Base-by-base conservation (phyloP, 768 basidiomycete species). In the Boletus eberwhitei region DNA sequence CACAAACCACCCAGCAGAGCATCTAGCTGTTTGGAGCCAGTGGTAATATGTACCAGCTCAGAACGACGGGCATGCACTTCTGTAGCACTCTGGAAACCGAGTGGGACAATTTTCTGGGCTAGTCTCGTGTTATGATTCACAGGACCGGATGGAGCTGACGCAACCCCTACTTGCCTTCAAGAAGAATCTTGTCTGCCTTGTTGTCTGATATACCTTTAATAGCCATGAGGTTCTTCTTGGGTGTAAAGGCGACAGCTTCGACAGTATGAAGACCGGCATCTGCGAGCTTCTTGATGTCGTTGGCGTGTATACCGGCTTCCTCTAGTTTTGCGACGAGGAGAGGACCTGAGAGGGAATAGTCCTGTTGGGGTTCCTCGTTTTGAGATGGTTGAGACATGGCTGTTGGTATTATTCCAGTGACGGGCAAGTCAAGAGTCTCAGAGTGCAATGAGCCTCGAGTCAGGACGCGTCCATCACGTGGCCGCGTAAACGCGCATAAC, bases 31-130 rank as follows among this genome's bases (percentile, higher is more conserved):
- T 94, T 96, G 2, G 92, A 94, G 22, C 97, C 97, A 0, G 97
- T 98, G 1, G 94, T 95, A 57, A 99, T 95, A 72, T 91, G 90
- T 21, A 99, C 92, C 31, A 98, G 81, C 68, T 99, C 97, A 17
- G 94, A 90, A 41, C 97, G 81, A 52, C 94, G 86, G 21, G 93
- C 89, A 69, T 99, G 97, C 8, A 98, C 90, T 68, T 98, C 97
- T 14, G 97, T 98, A 17, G 97, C 97, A 53, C 96, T 98, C 59
- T 94, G 93, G 70, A 99, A 99, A 4, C 97, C 97, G 57, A 98
- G 83, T 8, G 96, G 97, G 29, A 99, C 87, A 63, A 98, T 90
- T 75, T 98, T 98, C 67, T 88, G 87, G 4, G 94, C 96, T 98
- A 53, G 46, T 48, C 34, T 41, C 45, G 54, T 26, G 57, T 36